Evolutionary conservation across 208 protist species (phyloP).

Genomic region (Trypanosoma congolense): DNA sequence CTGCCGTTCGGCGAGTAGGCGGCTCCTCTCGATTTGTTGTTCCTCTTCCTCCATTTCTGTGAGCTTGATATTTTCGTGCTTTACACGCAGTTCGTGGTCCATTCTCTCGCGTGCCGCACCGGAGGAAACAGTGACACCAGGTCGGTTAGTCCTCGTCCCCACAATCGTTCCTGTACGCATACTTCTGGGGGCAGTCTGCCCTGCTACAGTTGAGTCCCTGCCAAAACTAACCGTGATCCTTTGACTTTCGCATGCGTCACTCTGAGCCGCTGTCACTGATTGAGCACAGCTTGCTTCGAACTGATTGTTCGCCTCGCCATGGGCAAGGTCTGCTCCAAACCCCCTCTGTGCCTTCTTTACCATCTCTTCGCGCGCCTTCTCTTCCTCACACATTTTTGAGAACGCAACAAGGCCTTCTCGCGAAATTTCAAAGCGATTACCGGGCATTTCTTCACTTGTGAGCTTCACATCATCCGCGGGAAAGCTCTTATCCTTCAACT

Average conservation of each 20-base stretch:
- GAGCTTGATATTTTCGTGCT: conserved; percentile 78
- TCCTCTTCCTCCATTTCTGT: conserved; percentile 85
- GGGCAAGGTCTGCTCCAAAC: conserved; percentile 84
- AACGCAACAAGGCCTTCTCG: conserved; percentile 65
- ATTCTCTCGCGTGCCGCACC: conserved; percentile 70
- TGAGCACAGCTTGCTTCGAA: neutral
- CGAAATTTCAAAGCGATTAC: conserved; percentile 57
- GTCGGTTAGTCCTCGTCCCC: conserved; percentile 26
- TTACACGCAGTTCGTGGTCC: conserved; percentile 68
- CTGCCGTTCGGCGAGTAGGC: conserved; percentile 61
- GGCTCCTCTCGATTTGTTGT: conserved; percentile 43
- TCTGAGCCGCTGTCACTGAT: neutral
- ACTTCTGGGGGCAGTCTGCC: neutral
- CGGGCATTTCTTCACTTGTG: conserved; percentile 55
- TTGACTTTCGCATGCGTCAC: neutral
- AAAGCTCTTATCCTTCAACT: conserved; percentile 39
- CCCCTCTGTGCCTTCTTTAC: conserved; percentile 80
- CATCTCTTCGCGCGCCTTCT: conserved; percentile 44
- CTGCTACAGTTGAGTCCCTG: neutral
- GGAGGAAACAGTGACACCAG: conserved; percentile 34
- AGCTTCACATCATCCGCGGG: conserved; percentile 24
- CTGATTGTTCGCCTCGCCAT: conserved; percentile 18
- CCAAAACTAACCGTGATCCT: neutral
- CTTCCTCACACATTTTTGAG: conserved; percentile 39
- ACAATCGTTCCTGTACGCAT: conserved; percentile 6